Evolutionary conservation across 2,329 filamentous ascomycete species (phyloP), one percentile per base, ranked within the genome.

Genomic region (Aureobasidium sp.): DNA sequence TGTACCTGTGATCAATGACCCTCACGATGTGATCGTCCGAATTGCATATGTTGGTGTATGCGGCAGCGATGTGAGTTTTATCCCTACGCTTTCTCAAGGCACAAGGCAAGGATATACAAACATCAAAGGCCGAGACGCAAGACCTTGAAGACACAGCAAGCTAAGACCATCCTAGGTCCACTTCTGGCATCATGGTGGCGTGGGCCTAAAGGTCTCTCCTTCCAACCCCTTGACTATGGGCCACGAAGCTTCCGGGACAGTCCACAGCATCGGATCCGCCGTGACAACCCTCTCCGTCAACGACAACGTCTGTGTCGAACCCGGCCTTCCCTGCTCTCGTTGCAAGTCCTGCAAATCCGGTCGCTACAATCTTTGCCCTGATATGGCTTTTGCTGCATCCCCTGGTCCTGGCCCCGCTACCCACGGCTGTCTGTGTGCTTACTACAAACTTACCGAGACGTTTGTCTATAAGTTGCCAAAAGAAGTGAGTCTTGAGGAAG

Each of bases 291-390:
- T 89, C 36, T 78, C 80, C 62, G 76, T 82, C 37, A 87, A 87
- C 62, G 89, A 92, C 73, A 81, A 79, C 20, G 89, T 92, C 37
- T 87, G 87, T 8, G 85, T 90, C 73, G 88, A 91, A 74, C 86
- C 87, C 22, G 87, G 87, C 61, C 77, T 86, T 49, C 84, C 85
- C 1, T 90, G 87, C 72, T 83, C 84, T 3, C 83, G 84, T 65
- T 96, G 91, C 79, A 73, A 76, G 15, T 31, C 41, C 1, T 68
- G 66, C 61, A 62, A 62, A 20, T 55, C 61, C 12, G 67, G 67
- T n/a, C 52, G 59, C 17, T 68, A 68, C 49, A 67, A 68, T 27
- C 55, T 68, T 6, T 68, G 67, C 58, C 51, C 53, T 2, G 61
- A 66, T 37, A 68, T 66, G 66, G 61, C 53, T 14, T 68, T 68